Percentiles rank a stretch among this genome's conserved stretches.
These are phyloP conservation scores for Setaria italica DNA, from an alignment of 202 grass and related monocot species.

Conservation along the genomic window DNA sequence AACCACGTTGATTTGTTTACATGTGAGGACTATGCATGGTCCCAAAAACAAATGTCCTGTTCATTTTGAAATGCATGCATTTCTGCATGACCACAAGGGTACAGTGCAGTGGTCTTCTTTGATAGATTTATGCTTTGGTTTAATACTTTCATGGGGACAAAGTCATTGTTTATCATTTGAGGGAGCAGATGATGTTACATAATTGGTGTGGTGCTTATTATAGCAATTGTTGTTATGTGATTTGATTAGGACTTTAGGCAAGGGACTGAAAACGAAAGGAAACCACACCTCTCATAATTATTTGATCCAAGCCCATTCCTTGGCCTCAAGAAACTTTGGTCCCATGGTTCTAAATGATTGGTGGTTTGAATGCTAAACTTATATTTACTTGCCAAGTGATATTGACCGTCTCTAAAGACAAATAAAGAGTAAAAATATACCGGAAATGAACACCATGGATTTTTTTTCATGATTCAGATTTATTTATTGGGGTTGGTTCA, in stretches of 20 bases:
- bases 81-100: constrained; percentile 10
- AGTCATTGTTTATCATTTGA: constrained; percentile 14
- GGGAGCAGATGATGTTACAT: not conserved
- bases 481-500: not conserved
- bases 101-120: not conserved
- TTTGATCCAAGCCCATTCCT: too few species aligned
- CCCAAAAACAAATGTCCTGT: constrained; percentile 37
- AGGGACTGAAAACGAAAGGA: not conserved
- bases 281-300: not conserved
- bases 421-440: not conserved
- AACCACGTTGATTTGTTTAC: constrained; percentile 38
- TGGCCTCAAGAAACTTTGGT: not conserved
- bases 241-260: not conserved
- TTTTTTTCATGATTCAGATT: not conserved
- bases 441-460: not conserved
- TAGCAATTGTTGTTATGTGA: not conserved
- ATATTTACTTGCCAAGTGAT: not conserved
- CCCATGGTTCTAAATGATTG: not conserved
- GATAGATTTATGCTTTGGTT: not conserved
- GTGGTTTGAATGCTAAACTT: not conserved
- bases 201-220: not conserved
- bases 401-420: not conserved
- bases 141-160: not conserved
- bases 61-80: constrained; percentile 36
- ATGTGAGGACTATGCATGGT: constrained; percentile 46